These are phyloP conservation scores for Larix kaempferi DNA, from an alignment of 75 land plant species.

Conservation along the genomic window DNA sequence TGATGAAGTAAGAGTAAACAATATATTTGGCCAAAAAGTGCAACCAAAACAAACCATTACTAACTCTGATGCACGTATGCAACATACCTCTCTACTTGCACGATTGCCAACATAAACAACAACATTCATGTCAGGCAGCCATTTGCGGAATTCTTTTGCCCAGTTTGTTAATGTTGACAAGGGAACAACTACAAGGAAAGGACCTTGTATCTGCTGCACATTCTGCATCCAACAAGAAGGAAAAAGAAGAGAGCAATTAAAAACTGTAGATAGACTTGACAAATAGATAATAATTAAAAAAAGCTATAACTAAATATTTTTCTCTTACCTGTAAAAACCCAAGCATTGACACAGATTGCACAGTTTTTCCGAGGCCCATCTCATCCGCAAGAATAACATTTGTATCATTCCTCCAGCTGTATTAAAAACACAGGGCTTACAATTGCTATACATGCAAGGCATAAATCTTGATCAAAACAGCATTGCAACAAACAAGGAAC, in stretches of 20 bases:
- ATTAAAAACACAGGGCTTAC: constrained; percentile 9
- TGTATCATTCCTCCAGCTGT: constrained; percentile 97
- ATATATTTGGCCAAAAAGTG: too few relatives aligned
- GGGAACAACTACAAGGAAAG: constrained; percentile 99
- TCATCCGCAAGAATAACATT: constrained; percentile 99
- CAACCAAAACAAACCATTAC: background rate
- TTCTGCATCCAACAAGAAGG: constrained; percentile 46
- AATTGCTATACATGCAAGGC: background rate
- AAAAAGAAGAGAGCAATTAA: background rate
- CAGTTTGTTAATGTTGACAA: constrained; percentile 96
- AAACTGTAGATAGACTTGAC: background rate
- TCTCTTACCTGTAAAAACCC: constrained; percentile 88
- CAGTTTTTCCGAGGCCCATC: constrained; percentile 99
- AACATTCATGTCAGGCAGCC: constrained; percentile 97
- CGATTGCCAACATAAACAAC: constrained; percentile 97
- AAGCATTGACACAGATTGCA: constrained; percentile 98
- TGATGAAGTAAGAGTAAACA: too few relatives aligned
- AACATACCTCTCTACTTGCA: constrained; percentile 94
- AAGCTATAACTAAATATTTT: background rate
- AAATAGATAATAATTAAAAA: constrained; percentile 9
- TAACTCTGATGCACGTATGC: background rate
- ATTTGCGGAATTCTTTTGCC: constrained; percentile 98
- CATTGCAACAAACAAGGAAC: background rate
- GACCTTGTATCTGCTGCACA: constrained; percentile 88
- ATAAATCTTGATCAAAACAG: background rate